phyloP scores from a whole-genome alignment of 2,329 filamentous ascomycete genomes.

The Gaeumannomyces tritici region DNA sequence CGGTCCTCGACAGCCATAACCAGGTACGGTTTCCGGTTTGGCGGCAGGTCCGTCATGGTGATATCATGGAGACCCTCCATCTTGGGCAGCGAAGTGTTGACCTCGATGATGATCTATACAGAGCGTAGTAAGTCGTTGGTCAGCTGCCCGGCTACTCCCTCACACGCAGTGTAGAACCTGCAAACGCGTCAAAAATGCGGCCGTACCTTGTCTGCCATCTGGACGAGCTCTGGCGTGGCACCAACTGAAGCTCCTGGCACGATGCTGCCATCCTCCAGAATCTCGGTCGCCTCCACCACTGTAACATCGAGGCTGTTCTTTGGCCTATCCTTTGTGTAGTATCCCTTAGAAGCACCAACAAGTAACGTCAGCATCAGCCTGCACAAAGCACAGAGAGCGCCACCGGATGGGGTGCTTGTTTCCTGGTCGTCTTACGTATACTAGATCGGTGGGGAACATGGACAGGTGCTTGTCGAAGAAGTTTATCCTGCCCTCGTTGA shows the following conservation, averaged over 20 bases:
- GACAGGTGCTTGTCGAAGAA: conserved; percentile 92
- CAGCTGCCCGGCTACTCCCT: background rate
- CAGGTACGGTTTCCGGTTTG: conserved; percentile 72
- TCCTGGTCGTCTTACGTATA: conserved; percentile 48
- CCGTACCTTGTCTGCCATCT: conserved; percentile 74
- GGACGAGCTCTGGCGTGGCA: conserved; percentile 74
- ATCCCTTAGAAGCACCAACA: conserved; percentile 34
- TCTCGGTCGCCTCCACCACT: conserved; percentile 77
- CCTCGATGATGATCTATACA: conserved; percentile 68
- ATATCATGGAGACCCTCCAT: conserved; percentile 89
- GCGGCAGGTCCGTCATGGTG: conserved; percentile 77
- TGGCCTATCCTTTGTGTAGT: conserved; percentile 72
- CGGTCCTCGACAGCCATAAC: conserved; percentile 80
- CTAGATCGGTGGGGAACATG: conserved; percentile 83
- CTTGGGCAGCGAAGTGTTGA: conserved; percentile 77
- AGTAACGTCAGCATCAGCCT: conserved; percentile 19
- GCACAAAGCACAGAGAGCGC: conserved; percentile 3
- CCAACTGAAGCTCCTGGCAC: conserved; percentile 81
- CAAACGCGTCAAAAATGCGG: background rate
- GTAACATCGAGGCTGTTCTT: conserved; percentile 71
- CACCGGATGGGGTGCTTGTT: too few species aligned
- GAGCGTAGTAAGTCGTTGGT: background rate
- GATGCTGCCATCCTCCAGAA: conserved; percentile 81
- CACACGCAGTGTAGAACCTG: background rate
- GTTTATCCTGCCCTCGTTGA: conserved; percentile 79